Evolutionary conservation across 805 yeast genomes (phyloP).

Genomic region (Pichia cephalocereana): DNA sequence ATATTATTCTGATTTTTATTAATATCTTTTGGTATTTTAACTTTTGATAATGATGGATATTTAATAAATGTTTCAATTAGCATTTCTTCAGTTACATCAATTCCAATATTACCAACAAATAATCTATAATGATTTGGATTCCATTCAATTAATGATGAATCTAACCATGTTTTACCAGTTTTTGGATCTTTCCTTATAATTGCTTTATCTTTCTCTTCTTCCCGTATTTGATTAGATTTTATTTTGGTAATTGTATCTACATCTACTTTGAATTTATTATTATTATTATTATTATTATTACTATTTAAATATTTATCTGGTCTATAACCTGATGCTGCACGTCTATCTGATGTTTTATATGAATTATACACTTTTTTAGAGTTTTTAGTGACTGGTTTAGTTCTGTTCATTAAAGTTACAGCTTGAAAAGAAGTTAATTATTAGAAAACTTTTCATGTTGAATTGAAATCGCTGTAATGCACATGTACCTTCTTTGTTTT

Average conservation of each 20-base stretch:
- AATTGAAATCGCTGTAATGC: too few relatives aligned
- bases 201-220: conserved; percentile 18
- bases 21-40: conserved; percentile 45
- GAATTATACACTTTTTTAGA: conserved; percentile 11
- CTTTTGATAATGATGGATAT: conserved; percentile 47
- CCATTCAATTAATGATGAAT: conserved; percentile 46
- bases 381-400: not conserved
- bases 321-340: conserved; percentile 37
- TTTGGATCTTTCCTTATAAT: conserved; percentile 34
- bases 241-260: not conserved
- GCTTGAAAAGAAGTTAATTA: not conserved
- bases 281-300: not conserved
- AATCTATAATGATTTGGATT: conserved; percentile 61
- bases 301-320: not conserved
- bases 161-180: conserved; percentile 40
- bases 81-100: conserved; percentile 52
- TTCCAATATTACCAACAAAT: conserved; percentile 68
- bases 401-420: not conserved
- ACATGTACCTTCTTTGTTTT: too few relatives aligned
- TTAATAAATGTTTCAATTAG: conserved; percentile 45
- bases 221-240: not conserved
- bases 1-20: too few relatives aligned
- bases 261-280: not conserved
- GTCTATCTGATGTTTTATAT: conserved; percentile 41
- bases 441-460: not conserved